Evolutionary conservation across 306 rosid genomes (phyloP).

Genomic region (Fagus sylvatica): DNA sequence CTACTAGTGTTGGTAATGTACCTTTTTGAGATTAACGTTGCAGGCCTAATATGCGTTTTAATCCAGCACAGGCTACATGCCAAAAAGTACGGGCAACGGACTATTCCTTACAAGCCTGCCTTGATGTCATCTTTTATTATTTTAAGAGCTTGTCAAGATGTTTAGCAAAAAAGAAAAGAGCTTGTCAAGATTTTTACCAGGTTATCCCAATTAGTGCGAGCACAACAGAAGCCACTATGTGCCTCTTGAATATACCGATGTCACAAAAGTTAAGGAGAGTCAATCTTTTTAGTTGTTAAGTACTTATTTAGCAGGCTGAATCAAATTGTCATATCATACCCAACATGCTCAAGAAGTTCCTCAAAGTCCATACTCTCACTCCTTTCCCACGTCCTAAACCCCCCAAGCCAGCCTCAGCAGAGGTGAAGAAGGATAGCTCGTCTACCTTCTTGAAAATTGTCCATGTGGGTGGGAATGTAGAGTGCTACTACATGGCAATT

Average conservation of each 20-base stretch:
- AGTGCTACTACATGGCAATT: constrained; percentile 34
- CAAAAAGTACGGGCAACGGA: not conserved
- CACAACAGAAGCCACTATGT: too few relatives aligned
- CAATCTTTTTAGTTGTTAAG: not conserved
- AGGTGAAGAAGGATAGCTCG: not conserved
- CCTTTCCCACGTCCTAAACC: not conserved
- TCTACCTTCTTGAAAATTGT: constrained; percentile 23
- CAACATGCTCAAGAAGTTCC: constrained; percentile 21
- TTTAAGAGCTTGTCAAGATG: too few relatives aligned
- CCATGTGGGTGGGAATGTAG: constrained; percentile 31
- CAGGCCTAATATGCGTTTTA: not conserved
- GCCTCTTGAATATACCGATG: constrained; percentile 13
- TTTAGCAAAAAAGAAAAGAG: too few relatives aligned
- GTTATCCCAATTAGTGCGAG: too few relatives aligned
- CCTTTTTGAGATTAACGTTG: not conserved
- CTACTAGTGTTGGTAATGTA: not conserved
- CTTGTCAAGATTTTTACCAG: too few relatives aligned
- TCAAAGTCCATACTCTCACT: constrained; percentile 5
- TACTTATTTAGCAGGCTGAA: not conserved
- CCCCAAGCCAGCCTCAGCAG: not conserved
- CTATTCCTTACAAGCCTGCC: not conserved
- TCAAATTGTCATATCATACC: too few relatives aligned
- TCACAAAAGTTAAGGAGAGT: not conserved
- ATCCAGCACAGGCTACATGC: not conserved
- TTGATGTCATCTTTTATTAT: not conserved